Evolutionary conservation across 192 early-diverging fungal genomes (phyloP), one percentile per base, ranked within the genome.

Genomic region (Backusella tuberculispora): DNA sequence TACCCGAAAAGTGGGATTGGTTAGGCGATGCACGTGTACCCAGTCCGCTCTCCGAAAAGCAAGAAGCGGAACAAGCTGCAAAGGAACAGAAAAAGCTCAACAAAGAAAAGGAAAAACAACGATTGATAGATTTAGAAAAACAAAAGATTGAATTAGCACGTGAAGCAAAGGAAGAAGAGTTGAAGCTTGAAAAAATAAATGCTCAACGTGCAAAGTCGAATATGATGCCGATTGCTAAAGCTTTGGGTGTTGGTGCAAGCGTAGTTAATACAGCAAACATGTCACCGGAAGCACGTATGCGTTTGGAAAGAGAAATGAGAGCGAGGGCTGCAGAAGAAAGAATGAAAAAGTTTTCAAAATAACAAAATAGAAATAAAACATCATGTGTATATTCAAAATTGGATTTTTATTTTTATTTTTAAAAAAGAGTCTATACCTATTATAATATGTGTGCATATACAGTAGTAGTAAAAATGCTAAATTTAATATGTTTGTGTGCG

Each of bases 291-390:
- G 81, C 83, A 68, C 81, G 92, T 6, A 86, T 85, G 80, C 79
- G 87, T 53, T 75, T 96, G 34, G 95, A 96, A 71, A 83, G 95
- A 48, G 95, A 96, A 71, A 90, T 91, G 66, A 87, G 93, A 42
- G 93, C 93, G 1, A 77, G 85, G 67, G 94, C 94, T 3, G 93
- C 93, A 3, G 94, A 95, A 74, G 88, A 89, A 12, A 80, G 93
- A 53, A 60, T 78, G 66, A 67, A 69, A 17, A 66, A 26, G 6
- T 12, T 45, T 15, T 21, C 21, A 3, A 60, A 60, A 8, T 60
- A 60, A 50, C 5, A n/a, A 19, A 19, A 19, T n/a, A 50, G 10
- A 53, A 4, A 60, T 26, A 60, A 60, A 53, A 60, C 10, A 3
- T 0, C 53, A 43, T 50, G n/a, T 50, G n/a, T 50, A 50, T 50